Base-by-base conservation (phyloP, 148 eudicot species). In the Camellia japonica region DNA sequence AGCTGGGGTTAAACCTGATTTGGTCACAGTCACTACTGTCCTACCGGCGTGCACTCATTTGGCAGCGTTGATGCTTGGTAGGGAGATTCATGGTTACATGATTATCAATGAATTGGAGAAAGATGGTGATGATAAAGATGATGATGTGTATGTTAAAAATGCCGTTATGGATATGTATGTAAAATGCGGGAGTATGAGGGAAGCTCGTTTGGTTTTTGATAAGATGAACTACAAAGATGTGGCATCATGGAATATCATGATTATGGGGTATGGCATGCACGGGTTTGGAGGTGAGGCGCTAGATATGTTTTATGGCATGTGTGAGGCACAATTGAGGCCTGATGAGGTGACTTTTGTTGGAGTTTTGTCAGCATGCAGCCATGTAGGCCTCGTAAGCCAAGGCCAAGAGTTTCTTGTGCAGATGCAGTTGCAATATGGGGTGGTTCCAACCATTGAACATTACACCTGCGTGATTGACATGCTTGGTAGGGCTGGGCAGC, bases 171-270 rank as follows among this genome's bases (percentile, higher is more conserved):
- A 92, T 77, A 87, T 88, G 84, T 91, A 91, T 82, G 86, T 86
- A 43, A 91, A 91, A 87, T 93, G 91, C 78, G 97, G 97, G 71
- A 81, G 86, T 80, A 67, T 93, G 89, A 78, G 85, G 46, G 88
- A 86, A 80, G 97, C 94, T 78, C 83, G 70, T 77, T 76, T 73
- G 73, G 78, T 88, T 80, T 93, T 93, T 46, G 84, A 88, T 44
- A 79, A 38, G 77, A 91, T 89, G 90, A 80, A 65, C 56, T 6
- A 68, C 69, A 92, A 79, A 86, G 94, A 90, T 85, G 87, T 86
- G 76, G 97, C 97, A 66, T 90, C 94, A 20, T 93, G 97, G 97
- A 93, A 93, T 76, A 93, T 93, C 65, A 89, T 93, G 92, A 87
- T 93, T 51, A 89, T 83, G 90, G 91, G 97, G 54, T 91, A 89